Conservation (phyloP, 805 yeast species). For the Lipomyces sp. region DNA sequence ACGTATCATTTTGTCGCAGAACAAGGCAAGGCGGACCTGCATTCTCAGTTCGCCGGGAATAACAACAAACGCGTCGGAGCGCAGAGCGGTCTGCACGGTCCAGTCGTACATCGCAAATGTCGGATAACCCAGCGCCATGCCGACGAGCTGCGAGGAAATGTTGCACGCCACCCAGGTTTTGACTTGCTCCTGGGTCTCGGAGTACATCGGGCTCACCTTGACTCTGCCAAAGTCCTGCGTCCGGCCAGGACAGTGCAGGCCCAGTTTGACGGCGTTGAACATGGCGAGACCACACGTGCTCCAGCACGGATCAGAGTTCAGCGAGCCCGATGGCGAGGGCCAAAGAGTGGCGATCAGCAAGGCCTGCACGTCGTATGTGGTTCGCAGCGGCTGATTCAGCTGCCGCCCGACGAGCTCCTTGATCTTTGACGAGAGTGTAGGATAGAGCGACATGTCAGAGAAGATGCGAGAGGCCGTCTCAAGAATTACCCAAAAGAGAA, state of each 20-base stretch:
- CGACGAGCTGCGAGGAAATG: conserved; percentile 82
- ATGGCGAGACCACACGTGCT: conserved; percentile 90
- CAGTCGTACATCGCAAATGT: conserved; percentile 84
- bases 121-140: conserved; percentile 92
- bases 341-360: conserved; percentile 82
- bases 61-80: conserved; percentile 45
- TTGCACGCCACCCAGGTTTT: conserved; percentile 95
- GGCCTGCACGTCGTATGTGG: conserved; percentile 93
- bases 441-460: conserved; percentile 35
- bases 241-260: conserved; percentile 78
- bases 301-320: conserved; percentile 95
- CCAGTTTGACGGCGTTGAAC: conserved; percentile 88
- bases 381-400: conserved; percentile 48
- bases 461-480: conserved; percentile 74
- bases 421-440: conserved; percentile 13
- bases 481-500: conserved; percentile 90
- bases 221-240: conserved; percentile 49
- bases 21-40: conserved; percentile 77
- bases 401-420: conserved; percentile 26
- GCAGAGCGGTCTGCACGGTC: conserved; percentile 54
- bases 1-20: conserved; percentile 80
- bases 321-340: conserved; percentile 94
- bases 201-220: conserved; percentile 38
- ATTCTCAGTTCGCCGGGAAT: conserved; percentile 63
- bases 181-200: conserved; percentile 64